Evolutionary conservation across 805 yeast genomes (phyloP).

Genomic region (Lipomyces kockii): DNA sequence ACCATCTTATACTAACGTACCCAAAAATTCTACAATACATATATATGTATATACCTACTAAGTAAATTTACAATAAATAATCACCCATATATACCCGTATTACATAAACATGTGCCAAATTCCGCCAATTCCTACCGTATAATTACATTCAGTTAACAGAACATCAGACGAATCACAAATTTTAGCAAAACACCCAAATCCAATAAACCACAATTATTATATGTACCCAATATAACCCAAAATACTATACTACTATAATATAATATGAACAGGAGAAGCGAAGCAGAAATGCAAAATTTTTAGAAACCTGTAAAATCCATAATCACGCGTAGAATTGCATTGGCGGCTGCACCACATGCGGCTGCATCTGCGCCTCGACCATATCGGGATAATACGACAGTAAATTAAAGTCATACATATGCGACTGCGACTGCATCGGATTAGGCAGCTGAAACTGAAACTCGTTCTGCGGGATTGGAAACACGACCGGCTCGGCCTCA

Average conservation of each 20-base stretch:
- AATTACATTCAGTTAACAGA: not conserved
- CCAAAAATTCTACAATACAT: not conserved
- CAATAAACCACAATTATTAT: not conserved
- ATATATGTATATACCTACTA: not conserved
- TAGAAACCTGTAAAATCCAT: too few relatives aligned
- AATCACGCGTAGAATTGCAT: not conserved
- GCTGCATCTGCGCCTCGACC: not conserved
- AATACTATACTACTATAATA: too few relatives aligned
- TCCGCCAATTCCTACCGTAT: not conserved
- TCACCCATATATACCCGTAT: not conserved
- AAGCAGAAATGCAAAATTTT: not conserved
- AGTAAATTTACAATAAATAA: not conserved
- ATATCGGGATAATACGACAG: not conserved
- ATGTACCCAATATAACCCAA: not conserved
- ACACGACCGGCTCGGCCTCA: not conserved
- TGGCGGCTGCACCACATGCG: not conserved
- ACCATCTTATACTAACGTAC: not conserved
- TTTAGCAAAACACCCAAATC: slow-evolving; percentile 9
- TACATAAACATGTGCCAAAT: not conserved
- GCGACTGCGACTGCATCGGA: not conserved
- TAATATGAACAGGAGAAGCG: slow-evolving; percentile 1
- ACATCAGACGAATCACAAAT: too few relatives aligned
- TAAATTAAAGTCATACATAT: not conserved
- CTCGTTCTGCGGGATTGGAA: not conserved
- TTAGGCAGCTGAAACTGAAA: not conserved